Base-by-base conservation (phyloP, 805 yeast genomes). In the Soucietia sequanensis region DNA sequence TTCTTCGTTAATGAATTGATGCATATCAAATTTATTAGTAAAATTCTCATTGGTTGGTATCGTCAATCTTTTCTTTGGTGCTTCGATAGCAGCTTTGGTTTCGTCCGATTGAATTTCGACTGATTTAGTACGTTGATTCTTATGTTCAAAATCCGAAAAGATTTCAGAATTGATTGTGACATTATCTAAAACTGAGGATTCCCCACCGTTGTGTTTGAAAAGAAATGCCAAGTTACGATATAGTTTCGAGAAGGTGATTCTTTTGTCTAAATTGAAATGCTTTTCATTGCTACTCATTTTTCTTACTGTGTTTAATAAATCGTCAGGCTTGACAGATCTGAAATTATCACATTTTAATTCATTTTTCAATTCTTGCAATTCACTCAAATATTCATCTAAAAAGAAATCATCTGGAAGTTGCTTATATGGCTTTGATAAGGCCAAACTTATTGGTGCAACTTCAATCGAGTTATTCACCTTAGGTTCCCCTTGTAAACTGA, bases 101-200 rank as follows among this genome's bases (percentile, higher is more conserved):
- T 5, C 5, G 11, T 30, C 27, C 7, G 6, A n/a, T 8, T 12
- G 13, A 6, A 26, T 12, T 22, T 30, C 27, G 8, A 15, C 20
- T 14, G 31, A 31, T 9, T 18, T 5, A 11, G 5, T 5, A 8
- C 21, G 4, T 11, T 6, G 30, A 31, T 19, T 37, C 32, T 46
- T 43, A n/a, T 12, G 3, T 32, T 36, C 39, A 33, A 56, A 43
- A 14, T 41, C 34, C 8, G 29, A 34, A 37, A 65, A 66, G 1
- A 41, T 57, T 25, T 55, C 52, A 7, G 47, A 39, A 45, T 48
- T 64, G 7, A 54, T 31, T 14, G 66, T 38, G 1, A 65, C 52
- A 33, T 55, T 58, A 37, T 68, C 73, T 37, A 68, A 56, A 2
- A 62, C 49, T 29, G 55, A 62, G 0, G 71, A 48, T 20, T 52